phyloP scores from a whole-genome alignment of 306 rosid species.

The Pueraria montana region DNA sequence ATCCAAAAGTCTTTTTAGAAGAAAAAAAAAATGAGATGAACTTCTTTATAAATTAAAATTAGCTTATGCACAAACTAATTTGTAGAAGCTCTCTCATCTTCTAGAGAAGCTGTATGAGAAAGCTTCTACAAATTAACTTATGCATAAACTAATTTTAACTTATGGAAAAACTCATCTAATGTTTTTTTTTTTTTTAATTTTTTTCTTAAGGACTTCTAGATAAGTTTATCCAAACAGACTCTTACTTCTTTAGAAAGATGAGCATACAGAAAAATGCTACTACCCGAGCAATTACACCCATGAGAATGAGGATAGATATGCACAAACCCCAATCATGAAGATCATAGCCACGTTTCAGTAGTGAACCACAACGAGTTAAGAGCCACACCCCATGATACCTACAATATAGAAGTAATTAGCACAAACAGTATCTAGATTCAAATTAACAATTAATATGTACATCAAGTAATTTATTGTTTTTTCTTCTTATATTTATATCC shows the following conservation, averaged over 20 bases:
- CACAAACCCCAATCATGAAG: constrained; percentile 76
- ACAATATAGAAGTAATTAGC: constrained; percentile 11
- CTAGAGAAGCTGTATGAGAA: no score
- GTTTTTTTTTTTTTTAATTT: no score
- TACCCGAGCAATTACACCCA: constrained; percentile 62
- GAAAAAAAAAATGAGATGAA: no score
- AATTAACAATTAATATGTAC: background rate
- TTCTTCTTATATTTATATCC: background rate
- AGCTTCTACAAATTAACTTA: no score
- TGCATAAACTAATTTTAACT: no score
- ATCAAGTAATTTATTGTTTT: background rate
- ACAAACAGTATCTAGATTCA: background rate
- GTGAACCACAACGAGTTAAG: constrained; percentile 73
- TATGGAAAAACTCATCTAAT: no score
- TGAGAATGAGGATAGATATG: constrained; percentile 57
- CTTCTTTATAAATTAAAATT: no score
- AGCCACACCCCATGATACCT: constrained; percentile 90
- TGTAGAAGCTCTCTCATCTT: no score
- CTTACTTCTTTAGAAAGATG: constrained; percentile 68
- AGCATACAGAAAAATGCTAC: constrained; percentile 67
- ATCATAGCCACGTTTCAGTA: constrained; percentile 60
- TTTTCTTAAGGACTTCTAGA: no score
- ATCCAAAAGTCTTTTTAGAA: no score
- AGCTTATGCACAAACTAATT: no score
- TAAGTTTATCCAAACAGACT: no score